These are phyloP conservation scores for Fusarium nelsonii DNA, from an alignment of 2,329 filamentous ascomycete genomes.

Conservation along the genomic window DNA sequence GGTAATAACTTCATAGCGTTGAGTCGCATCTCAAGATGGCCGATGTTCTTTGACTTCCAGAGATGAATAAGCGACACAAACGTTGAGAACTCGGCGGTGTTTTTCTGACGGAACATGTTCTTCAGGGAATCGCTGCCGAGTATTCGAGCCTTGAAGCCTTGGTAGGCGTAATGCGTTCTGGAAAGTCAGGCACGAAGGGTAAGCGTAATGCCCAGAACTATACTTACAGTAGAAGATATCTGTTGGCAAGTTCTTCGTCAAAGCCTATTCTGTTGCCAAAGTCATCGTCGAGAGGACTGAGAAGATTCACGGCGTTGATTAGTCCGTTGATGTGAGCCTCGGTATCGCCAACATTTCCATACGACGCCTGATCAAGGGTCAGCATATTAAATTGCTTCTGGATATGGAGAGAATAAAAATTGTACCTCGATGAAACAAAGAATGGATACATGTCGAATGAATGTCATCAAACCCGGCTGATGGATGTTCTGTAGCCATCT, in stretches of 20 bases:
- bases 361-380: not conserved
- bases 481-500: slow-evolving; percentile 29
- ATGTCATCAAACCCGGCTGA: slow-evolving; percentile 25
- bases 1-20: slow-evolving; percentile 34
- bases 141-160: slow-evolving; percentile 43
- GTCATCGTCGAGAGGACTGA: slow-evolving; percentile 16
- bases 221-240: slow-evolving; percentile 41
- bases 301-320: slow-evolving; percentile 29
- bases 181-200: not conserved
- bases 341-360: slow-evolving; percentile 35
- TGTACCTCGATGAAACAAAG: slow-evolving; percentile 39
- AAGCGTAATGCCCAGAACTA: too few relatives aligned
- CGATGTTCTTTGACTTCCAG: slow-evolving; percentile 41
- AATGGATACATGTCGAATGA: slow-evolving; percentile 37
- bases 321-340: slow-evolving; percentile 43
- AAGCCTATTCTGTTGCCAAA: not conserved
- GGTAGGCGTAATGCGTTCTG: slow-evolving; percentile 36
- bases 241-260: slow-evolving; percentile 41
- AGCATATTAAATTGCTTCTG: rapidly evolving
- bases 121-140: slow-evolving; percentile 20
- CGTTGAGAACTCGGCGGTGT: slow-evolving; percentile 12
- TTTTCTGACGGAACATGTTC: slow-evolving; percentile 20
- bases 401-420: rapidly evolving
- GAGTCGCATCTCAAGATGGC: slow-evolving; percentile 30
- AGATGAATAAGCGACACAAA: slow-evolving; percentile 33